These are phyloP conservation scores for Entonaema liquescens DNA, from an alignment of 495 filamentous ascomycete species.

Conservation along the genomic window DNA sequence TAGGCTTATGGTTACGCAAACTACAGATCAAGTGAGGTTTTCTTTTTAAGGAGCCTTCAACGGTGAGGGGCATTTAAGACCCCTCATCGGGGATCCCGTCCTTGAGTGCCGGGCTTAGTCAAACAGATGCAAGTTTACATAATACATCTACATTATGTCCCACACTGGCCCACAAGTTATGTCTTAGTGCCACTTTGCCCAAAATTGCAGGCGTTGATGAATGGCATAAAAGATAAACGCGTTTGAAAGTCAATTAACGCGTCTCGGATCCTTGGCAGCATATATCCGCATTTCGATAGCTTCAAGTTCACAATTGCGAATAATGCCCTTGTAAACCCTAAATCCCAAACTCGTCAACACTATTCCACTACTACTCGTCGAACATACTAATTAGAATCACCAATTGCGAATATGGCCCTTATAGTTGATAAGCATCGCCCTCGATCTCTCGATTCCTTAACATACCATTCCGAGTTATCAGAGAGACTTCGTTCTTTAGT, in stretches of 20 bases:
- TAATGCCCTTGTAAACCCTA: constrained; percentile 9
- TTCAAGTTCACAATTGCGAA: background rate
- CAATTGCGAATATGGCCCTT: constrained; percentile 63
- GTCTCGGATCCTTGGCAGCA: constrained; percentile 25
- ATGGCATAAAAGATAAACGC: constrained; percentile 32
- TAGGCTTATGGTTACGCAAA: constrained; percentile 25
- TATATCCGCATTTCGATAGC: background rate
- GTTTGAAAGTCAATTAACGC: constrained; percentile 44
- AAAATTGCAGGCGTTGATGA: constrained; percentile 20
- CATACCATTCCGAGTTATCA: constrained; percentile 89
- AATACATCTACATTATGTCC: background rate
- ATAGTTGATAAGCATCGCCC: constrained; percentile 96
- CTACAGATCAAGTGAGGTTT: constrained; percentile 9
- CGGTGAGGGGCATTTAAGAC: constrained; percentile 10
- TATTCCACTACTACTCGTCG: background rate
- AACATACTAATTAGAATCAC: background rate
- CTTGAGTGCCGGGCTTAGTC: constrained; percentile 21
- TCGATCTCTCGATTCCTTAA: constrained; percentile 83
- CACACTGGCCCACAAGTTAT: background rate
- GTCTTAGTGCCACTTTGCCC: background rate
- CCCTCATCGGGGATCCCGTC: constrained; percentile 34
- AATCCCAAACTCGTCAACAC: background rate
- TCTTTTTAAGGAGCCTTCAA: constrained; percentile 10
- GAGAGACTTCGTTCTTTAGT: constrained; percentile 87
- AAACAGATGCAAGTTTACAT: background rate